phyloP scores from a whole-genome alignment of 331 rosid genomes.

The Malus hybrid region DNA sequence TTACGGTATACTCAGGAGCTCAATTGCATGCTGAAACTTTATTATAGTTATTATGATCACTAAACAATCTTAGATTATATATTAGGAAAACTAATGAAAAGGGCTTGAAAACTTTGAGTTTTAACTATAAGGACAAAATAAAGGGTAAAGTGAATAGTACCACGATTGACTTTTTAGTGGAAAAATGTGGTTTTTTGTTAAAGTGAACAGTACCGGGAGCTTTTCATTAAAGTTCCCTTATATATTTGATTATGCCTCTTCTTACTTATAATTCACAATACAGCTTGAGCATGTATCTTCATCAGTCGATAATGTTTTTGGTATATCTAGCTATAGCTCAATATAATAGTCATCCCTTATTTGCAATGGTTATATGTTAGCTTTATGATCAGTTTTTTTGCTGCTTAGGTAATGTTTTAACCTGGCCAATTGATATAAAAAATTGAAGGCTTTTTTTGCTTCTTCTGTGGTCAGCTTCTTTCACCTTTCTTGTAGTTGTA shows the following conservation, averaged over 20 bases:
- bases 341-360: neutral
- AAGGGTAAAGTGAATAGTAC: too few relatives aligned
- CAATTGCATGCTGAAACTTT: neutral
- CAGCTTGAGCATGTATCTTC: neutral
- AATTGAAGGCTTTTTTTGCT: neutral
- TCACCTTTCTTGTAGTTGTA: neutral
- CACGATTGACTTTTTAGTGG: too few relatives aligned
- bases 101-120: too few relatives aligned
- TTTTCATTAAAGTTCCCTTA: neutral
- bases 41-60: neutral
- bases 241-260: neutral
- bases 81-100: too few relatives aligned
- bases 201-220: too few relatives aligned
- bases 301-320: neutral
- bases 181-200: too few relatives aligned
- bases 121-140: too few relatives aligned
- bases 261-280: neutral
- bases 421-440: neutral
- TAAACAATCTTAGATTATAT: neutral
- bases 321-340: neutral
- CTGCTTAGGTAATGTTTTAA: neutral
- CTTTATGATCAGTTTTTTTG: neutral
- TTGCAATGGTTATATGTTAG: neutral
- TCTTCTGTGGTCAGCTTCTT: neutral
- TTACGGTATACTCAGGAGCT: neutral